A percentile compares a stretch with the other conserved stretches of the same genome.
Conservation (phyloP, 768 basidiomycete species). For the Crepidotus variabilis region DNA sequence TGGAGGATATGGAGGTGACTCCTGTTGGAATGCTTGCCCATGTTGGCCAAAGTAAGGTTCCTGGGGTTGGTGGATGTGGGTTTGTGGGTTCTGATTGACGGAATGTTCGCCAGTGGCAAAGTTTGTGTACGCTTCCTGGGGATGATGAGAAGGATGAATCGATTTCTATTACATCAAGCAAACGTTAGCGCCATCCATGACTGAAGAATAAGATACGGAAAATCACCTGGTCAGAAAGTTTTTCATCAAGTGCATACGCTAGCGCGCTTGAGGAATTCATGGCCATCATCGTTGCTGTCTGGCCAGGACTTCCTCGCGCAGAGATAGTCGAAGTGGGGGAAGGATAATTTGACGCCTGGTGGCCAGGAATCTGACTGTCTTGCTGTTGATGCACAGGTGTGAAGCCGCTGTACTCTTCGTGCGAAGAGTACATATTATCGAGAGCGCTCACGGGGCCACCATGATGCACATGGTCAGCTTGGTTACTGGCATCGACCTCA, state of each 20-base stretch:
- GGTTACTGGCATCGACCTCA: slow-evolving; percentile 8
- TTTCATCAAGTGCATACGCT: slow-evolving; percentile 22
- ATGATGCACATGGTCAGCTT: slow-evolving; percentile 14
- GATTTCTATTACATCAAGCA: not conserved
- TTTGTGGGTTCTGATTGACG: not conserved
- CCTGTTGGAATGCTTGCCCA: slow-evolving; percentile 2
- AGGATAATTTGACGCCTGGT: slow-evolving; percentile 14
- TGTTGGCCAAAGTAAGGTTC: not conserved
- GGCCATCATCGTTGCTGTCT: slow-evolving; percentile 17
- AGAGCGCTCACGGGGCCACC: too few relatives aligned
- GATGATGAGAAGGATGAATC: not conserved
- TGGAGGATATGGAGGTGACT: not conserved
- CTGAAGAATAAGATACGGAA: not conserved
- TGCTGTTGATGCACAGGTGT: too few relatives aligned
- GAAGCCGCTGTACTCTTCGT: too few relatives aligned
- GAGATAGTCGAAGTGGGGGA: slow-evolving; percentile 21
- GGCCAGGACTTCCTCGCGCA: slow-evolving; percentile 15
- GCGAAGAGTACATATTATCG: too few relatives aligned
- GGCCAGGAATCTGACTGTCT: slow-evolving; percentile 4
- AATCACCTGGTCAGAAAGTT: slow-evolving; percentile 8
- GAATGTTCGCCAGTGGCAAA: slow-evolving; percentile 1
- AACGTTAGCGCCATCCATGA: slow-evolving; percentile 1
- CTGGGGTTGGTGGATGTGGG: slow-evolving; percentile 1
- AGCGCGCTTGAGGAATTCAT: slow-evolving; percentile 25
- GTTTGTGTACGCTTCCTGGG: slow-evolving; percentile 5